Percentiles rank a stretch among this genome's conserved stretches.
These are phyloP conservation scores for Backusella parvicylindrica DNA, from an alignment of 192 early-diverging fungal species.

Conservation along the genomic window DNA sequence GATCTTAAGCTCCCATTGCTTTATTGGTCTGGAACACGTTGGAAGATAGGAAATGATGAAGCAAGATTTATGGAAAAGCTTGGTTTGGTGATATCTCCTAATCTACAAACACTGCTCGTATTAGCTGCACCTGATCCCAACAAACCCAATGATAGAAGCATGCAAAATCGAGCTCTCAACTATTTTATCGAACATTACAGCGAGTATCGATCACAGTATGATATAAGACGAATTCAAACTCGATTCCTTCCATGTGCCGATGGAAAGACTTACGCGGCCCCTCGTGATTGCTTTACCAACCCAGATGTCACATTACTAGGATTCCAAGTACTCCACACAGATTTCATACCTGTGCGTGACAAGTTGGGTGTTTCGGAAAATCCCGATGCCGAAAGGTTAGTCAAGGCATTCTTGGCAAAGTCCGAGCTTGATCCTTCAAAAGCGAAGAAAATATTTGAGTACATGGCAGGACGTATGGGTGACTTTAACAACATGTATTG, in stretches of 20 bases:
- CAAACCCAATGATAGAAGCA: not conserved
- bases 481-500: conserved; percentile 56
- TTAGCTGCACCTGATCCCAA: conserved; percentile 33
- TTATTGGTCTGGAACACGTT: conserved; percentile 55
- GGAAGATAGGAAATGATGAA: conserved; percentile 36
- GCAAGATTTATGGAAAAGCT: conserved; percentile 46
- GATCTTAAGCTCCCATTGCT: conserved; percentile 65
- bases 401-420: conserved; percentile 36
- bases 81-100: conserved; percentile 44
- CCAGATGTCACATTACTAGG: conserved; percentile 58
- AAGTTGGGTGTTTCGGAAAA: conserved; percentile 66
- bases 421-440: conserved; percentile 22
- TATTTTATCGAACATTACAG: conserved; percentile 73
- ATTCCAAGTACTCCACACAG: conserved; percentile 58
- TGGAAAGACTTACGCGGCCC: conserved; percentile 41
- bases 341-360: conserved; percentile 44
- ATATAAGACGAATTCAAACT: conserved; percentile 34
- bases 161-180: conserved; percentile 51
- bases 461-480: conserved; percentile 58
- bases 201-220: conserved; percentile 53
- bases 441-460: conserved; percentile 57
- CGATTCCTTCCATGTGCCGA: conserved; percentile 62
- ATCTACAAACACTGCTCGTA: conserved; percentile 34
- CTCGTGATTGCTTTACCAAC: conserved; percentile 64
- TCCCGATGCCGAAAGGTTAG: conserved; percentile 41